Base-by-base conservation (phyloP, 2,329 filamentous ascomycete genomes). In the Podosphaera xanthii region DNA sequence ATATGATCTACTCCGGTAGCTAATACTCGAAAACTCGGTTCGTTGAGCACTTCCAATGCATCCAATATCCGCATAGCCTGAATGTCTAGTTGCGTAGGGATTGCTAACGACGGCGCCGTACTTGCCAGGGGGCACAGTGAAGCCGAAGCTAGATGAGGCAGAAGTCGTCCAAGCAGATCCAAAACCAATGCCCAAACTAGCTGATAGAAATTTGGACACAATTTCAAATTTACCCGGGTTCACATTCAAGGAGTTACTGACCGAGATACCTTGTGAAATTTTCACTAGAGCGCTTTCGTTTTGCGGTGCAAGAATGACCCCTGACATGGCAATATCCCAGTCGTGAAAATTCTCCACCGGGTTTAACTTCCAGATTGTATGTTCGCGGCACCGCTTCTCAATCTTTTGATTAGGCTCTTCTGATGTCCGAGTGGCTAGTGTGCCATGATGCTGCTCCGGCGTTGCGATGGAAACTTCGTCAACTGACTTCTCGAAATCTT, bases 71-170 rank as follows among this genome's bases (percentile, higher is more conserved):
- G 70, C 60, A 52, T 67, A 69, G 31, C 71, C 72, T n/a, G 63
- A 66, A 40, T 62, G 65, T 36, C 68, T 67, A 60, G 65, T 68
- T 30, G 66, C 71, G 64, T 62, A 65, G 3, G 65, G 69, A 64
- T 71, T 73, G 64, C 68, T 72, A 30, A 74, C 70, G 44, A 72
- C 69, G 14, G 70, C 66, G 31, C 71, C 72, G 60, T 69, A 71
- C 63, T 72, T 69, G 53, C 68, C 71, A 0, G 59, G 63, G 1
- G 71, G 70, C 0, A 74, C 68, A 4, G 60, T 62, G 57, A 68
- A 71, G 4, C 60, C 61, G 58, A 71, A 70, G 1, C 63, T 62
- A 50, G 69, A 66, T 0, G 67, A 63, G 59, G 71, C 65, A 0
- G 63, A 57, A 1, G 68, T 69, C 3, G 67, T 65, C 72, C 71